phyloP scores from a whole-genome alignment of 2,329 filamentous ascomycete genomes.

The Ilyonectria destructans region DNA sequence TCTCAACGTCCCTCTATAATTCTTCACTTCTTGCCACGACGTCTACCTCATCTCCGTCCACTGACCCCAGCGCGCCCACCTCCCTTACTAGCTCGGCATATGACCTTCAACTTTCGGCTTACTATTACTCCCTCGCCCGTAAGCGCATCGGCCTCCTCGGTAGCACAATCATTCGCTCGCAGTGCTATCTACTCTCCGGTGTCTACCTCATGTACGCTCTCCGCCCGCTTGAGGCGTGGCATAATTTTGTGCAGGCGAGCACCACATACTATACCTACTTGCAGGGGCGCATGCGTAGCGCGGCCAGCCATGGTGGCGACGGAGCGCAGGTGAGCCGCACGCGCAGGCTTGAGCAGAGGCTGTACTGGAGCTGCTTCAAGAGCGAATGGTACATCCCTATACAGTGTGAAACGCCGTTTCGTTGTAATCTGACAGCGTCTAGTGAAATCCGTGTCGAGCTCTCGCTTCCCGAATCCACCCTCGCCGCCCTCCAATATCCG shows the following conservation, averaged over 20 bases:
- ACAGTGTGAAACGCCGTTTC: no score
- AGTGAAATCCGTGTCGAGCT: conserved; percentile 57
- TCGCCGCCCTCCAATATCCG: no score
- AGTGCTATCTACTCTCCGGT: conserved; percentile 59
- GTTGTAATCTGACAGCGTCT: no score
- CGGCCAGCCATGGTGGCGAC: conserved; percentile 5
- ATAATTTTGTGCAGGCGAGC: conserved; percentile 53
- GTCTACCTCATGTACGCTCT: conserved; percentile 60
- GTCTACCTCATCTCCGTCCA: no score
- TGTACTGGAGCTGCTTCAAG: conserved; percentile 63
- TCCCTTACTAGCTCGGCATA: no score
- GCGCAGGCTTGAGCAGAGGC: conserved; percentile 53
- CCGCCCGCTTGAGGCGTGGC: conserved; percentile 54
- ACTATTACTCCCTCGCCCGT: conserved; percentile 44
- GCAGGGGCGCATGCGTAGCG: conserved; percentile 17
- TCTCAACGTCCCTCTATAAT: conserved; percentile 11
- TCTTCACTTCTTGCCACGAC: no score
- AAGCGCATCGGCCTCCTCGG: conserved; percentile 47
- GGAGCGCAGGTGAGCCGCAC: conserved; percentile 32
- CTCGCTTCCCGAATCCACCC: conserved; percentile 48
- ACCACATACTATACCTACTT: conserved; percentile 55
- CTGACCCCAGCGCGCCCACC: no score
- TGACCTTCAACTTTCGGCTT: conserved; percentile 20
- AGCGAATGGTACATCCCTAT: conserved; percentile 51
- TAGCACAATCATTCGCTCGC: conserved; percentile 51